Base-by-base conservation (phyloP, 441 rosid species). In the Croton laevigatus region DNA sequence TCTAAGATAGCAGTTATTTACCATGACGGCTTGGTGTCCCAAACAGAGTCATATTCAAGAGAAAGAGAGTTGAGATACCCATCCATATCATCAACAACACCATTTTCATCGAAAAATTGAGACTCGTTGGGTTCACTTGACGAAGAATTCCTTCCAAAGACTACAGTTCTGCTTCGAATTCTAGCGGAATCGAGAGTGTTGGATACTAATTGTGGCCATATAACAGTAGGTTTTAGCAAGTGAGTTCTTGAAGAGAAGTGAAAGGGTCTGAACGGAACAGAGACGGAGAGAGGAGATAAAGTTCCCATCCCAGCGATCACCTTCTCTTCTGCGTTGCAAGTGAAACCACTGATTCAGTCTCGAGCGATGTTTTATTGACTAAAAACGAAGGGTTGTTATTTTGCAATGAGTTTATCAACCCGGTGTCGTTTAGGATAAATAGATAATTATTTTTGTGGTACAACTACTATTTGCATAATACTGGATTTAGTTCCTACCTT, bases 1-100 rank as follows among this genome's bases (percentile, higher is more conserved):
- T 0, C 7, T 22, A 62, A 32, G 44, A 44, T 46, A 58, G 54
- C 10, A 53, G 4, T 20, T 55, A 20, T 76, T 73, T 71, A 94
- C 97, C 98, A 94, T 59, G 90, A 88, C 8, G 98, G 97, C 74
- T 90, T 90, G 45, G 97, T 94, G 83, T 94, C 98, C 98, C 98
- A 91, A n/a, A 94, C 96, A 36, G 97, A 88, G 71, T 94, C 98
- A 79, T 94, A 94, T 68, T 91, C 98, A 20, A 93, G 97, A 57
- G 98, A 91, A 13, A 94, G 91, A 68, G 87, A 20, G 72, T 89
- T 91, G 69, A 91, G 83, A 82, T 86, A 89, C 55, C 94, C 94
- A 82, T 93, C 96, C 94, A 93, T 88, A 72, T 93, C 94, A 37
- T 88, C 91, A 45, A 91, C 72, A 40, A 68, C 82, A 54, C 95